These are phyloP conservation scores for Saposhnikovia divaricata DNA, from an alignment of 129 eudicot genomes.

Conservation along the genomic window DNA sequence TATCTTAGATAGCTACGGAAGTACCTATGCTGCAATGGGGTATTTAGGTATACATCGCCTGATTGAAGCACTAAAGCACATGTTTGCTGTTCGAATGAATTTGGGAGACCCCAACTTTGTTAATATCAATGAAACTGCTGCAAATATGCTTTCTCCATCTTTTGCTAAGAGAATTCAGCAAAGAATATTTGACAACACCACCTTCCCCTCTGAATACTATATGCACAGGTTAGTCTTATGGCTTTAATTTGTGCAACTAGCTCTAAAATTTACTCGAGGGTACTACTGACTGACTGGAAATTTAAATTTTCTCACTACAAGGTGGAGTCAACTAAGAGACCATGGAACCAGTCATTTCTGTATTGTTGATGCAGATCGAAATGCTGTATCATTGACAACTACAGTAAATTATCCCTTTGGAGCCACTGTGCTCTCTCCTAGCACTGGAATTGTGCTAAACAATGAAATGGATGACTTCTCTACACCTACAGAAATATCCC, in stretches of 20 bases:
- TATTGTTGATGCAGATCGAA: conserved; percentile 82
- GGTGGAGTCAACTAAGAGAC: conserved; percentile 88
- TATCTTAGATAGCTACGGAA: conserved; percentile 58
- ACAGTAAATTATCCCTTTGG: conserved; percentile 78
- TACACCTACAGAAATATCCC: conserved; percentile 52
- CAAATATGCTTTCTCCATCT: conserved; percentile 70
- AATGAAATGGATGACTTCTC: conserved; percentile 82
- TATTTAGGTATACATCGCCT: conserved; percentile 75
- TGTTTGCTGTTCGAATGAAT: conserved; percentile 86
- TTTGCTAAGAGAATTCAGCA: conserved; percentile 53
- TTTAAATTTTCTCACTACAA: conserved; percentile 7
- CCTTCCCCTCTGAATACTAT: conserved; percentile 85
- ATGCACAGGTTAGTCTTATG: conserved; percentile 47
- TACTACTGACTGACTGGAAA: background rate
- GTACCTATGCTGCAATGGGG: conserved; percentile 49
- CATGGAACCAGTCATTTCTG: conserved; percentile 94
- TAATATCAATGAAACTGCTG: conserved; percentile 36
- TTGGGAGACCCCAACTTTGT: conserved; percentile 83
- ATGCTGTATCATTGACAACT: conserved; percentile 79
- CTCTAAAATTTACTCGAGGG: background rate
- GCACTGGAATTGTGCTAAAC: conserved; percentile 75
- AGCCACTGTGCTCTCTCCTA: conserved; percentile 69
- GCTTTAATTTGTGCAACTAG: background rate
- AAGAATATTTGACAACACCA: conserved; percentile 74
- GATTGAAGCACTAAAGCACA: conserved; percentile 82